These are phyloP conservation scores for Triangularia setosa DNA, from an alignment of 2,329 filamentous ascomycete genomes.

Conservation along the genomic window DNA sequence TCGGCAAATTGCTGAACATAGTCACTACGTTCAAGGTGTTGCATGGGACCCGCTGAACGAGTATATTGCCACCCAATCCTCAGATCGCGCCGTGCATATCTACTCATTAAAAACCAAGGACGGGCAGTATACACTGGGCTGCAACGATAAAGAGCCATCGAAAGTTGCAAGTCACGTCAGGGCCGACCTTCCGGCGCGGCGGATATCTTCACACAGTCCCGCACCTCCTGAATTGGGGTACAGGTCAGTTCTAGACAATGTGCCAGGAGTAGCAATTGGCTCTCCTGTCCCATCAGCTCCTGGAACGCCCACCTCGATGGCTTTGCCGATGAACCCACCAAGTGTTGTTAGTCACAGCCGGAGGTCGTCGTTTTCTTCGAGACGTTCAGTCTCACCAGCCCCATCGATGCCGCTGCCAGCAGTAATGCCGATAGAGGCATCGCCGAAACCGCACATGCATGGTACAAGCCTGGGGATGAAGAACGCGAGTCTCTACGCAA, in stretches of 20 bases:
- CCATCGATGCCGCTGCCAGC: slow-evolving; percentile 91
- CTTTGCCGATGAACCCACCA: slow-evolving; percentile 94
- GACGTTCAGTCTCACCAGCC: slow-evolving; percentile 86
- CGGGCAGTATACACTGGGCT: slow-evolving; percentile 77
- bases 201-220: slow-evolving; percentile 87
- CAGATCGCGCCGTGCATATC: slow-evolving; percentile 95
- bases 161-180: slow-evolving; percentile 74
- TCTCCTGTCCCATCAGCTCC: slow-evolving; percentile 89
- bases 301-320: slow-evolving; percentile 84
- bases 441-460: slow-evolving; percentile 68
- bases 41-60: slow-evolving; percentile 98
- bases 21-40: slow-evolving; percentile 96
- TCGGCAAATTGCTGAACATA: slow-evolving; percentile 93
- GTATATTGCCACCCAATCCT: slow-evolving; percentile 96
- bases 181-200: slow-evolving; percentile 87
- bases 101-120: slow-evolving; percentile 96
- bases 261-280: slow-evolving; percentile 56
- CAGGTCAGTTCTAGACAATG: slow-evolving; percentile 56
- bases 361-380: slow-evolving; percentile 86
- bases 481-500: slow-evolving; percentile 89
- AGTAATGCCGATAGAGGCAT: slow-evolving; percentile 89
- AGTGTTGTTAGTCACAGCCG: slow-evolving; percentile 84
- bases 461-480: slow-evolving; percentile 61
- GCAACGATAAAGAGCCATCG: slow-evolving; percentile 61
- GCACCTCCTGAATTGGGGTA: slow-evolving; percentile 78